Evolutionary conservation across 2,329 filamentous ascomycete species (phyloP).

Genomic region (Talaromyces sp.): DNA sequence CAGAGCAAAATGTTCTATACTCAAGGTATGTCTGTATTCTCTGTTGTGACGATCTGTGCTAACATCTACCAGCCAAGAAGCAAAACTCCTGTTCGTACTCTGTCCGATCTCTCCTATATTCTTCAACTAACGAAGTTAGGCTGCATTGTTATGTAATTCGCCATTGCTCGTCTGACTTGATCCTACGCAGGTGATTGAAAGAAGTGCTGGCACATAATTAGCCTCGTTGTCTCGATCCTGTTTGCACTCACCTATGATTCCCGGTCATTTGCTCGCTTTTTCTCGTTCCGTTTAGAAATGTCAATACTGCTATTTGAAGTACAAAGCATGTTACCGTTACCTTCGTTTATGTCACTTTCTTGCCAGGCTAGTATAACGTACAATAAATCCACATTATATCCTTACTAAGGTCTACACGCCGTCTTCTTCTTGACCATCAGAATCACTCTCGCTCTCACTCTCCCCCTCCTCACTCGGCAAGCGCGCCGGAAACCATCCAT

Average conservation of each 20-base stretch:
- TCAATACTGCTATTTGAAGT: slow-evolving; percentile 1
- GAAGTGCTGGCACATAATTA: not conserved
- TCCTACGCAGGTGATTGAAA: not conserved
- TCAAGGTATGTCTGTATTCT: slow-evolving; percentile 39
- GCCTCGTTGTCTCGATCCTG: not conserved
- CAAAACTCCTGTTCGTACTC: slow-evolving; percentile 70
- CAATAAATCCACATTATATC: not conserved
- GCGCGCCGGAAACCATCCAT: slow-evolving; percentile 50
- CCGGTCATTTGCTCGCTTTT: not conserved
- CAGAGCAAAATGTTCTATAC: slow-evolving; percentile 98
- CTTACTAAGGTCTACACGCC: not conserved
- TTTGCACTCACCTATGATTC: not conserved
- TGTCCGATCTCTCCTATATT: slow-evolving; percentile 38
- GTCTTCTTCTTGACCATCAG: not conserved
- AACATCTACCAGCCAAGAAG: slow-evolving; percentile 64
- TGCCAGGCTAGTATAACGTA: not conserved
- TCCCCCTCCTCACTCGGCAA: slow-evolving; percentile 45
- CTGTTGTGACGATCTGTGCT: slow-evolving; percentile 1
- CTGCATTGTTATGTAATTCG: slow-evolving; percentile 17
- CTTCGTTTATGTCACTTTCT: not conserved
- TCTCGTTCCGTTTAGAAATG: not conserved
- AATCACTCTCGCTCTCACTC: not conserved
- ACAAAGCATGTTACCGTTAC: slow-evolving; percentile 3
- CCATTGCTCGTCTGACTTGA: not conserved
- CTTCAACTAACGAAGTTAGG: slow-evolving; percentile 3